A percentile compares a stretch with the other conserved stretches of the same genome.
Conservation (phyloP, 768 basidiomycete genomes). For the Xerocomus potaroensis region DNA sequence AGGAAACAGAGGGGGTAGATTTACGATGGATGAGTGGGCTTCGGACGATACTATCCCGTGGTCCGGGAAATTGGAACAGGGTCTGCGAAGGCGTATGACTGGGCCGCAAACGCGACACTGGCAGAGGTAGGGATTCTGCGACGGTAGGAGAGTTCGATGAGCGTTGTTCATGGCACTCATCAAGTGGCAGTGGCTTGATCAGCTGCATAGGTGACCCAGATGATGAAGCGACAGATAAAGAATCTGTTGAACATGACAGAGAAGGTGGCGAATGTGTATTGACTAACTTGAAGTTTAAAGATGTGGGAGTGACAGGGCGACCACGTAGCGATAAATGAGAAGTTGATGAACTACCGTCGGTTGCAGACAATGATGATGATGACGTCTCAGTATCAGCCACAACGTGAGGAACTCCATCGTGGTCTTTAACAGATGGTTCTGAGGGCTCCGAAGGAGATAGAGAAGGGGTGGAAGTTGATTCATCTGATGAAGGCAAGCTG, state of each 20-base stretch:
- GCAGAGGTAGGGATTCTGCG: slow-evolving; percentile 27
- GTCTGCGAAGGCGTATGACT: slow-evolving; percentile 12
- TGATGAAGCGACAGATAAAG: slow-evolving; percentile 52
- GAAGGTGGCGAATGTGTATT: slow-evolving; percentile 39
- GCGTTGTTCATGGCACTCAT: slow-evolving; percentile 26
- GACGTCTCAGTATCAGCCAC: slow-evolving; percentile 18
- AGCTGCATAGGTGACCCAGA: slow-evolving; percentile 37
- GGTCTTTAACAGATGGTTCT: neutral
- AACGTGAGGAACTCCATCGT: neutral
- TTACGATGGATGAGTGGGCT: slow-evolving; percentile 33
- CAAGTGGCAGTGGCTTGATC: slow-evolving; percentile 38
- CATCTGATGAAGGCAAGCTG: slow-evolving; percentile 16
- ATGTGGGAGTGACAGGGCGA: slow-evolving; percentile 35
- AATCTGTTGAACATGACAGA: slow-evolving; percentile 57
- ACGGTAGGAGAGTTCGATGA: slow-evolving; percentile 26
- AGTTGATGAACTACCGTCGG: slow-evolving; percentile 32
- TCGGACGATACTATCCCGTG: slow-evolving; percentile 28
- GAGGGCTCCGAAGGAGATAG: slow-evolving; percentile 5
- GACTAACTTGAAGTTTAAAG: slow-evolving; percentile 25
- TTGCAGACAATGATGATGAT: slow-evolving; percentile 24
- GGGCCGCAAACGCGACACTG: slow-evolving; percentile 21
- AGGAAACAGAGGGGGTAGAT: slow-evolving; percentile 33
- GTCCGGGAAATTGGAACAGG: slow-evolving; percentile 46
- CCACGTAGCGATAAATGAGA: slow-evolving; percentile 27
- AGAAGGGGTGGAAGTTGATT: slow-evolving; percentile 1